These are phyloP conservation scores for Neckera pumila DNA, from an alignment of 225 moss, liverwort and hornwort species.

Conservation along the genomic window DNA sequence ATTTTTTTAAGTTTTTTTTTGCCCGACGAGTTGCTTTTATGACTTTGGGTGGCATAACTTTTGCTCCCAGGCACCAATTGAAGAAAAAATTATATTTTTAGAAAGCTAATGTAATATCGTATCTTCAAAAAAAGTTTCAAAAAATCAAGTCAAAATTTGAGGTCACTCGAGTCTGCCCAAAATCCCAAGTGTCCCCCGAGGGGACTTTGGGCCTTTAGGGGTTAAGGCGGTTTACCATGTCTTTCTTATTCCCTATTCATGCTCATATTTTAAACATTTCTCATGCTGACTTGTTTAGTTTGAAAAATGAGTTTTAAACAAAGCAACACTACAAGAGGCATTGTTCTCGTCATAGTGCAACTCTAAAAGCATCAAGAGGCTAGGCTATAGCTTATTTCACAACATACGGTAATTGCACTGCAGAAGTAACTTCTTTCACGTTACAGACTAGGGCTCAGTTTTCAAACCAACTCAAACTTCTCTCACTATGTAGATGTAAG, in stretches of 20 bases:
- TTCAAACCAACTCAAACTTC: neutral
- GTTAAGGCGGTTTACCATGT: neutral
- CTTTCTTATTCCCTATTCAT: neutral
- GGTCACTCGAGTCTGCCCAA: too few relatives aligned
- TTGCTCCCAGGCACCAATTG: too few relatives aligned
- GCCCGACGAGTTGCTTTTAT: too few relatives aligned
- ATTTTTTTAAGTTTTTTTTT: too few relatives aligned
- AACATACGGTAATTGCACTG: neutral
- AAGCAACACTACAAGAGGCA: neutral
- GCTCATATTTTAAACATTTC: neutral
- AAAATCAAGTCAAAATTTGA: too few relatives aligned
- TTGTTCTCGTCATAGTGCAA: neutral
- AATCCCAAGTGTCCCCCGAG: too few relatives aligned
- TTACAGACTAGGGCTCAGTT: neutral
- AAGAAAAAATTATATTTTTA: too few relatives aligned
- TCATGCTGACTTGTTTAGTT: neutral
- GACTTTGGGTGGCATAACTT: too few relatives aligned
- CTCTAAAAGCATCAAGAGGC: neutral
- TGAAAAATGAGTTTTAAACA: neutral
- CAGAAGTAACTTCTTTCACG: neutral
- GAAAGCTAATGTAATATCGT: too few relatives aligned
- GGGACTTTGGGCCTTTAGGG: too few relatives aligned
- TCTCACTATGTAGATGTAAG: neutral
- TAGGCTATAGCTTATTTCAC: neutral
- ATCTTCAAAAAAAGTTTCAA: too few relatives aligned